Percentiles rank a stretch among this genome's conserved stretches.
phyloP scores from a whole-genome alignment of 352 stramenopile species.

The Bremia lactucae region DNA sequence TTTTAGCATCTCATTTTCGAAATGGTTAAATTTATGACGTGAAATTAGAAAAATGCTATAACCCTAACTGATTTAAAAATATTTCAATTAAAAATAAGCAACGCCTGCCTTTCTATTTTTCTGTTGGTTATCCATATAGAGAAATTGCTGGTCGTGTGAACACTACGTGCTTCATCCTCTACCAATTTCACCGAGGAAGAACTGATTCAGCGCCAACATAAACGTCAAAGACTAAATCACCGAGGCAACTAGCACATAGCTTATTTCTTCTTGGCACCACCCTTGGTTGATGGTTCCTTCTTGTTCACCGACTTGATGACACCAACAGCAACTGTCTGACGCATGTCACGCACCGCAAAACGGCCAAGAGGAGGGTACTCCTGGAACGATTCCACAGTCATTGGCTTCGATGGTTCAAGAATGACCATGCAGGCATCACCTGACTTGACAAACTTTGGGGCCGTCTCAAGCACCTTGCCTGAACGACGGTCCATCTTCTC shows the following conservation, averaged over 20 bases:
- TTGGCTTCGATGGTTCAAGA: conserved; percentile 87
- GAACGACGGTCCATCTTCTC: conserved; percentile 95
- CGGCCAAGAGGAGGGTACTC: conserved; percentile 93
- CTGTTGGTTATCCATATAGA: conserved; percentile 32
- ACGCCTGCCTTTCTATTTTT: conserved; percentile 36
- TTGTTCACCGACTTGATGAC: conserved; percentile 93
- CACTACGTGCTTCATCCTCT: conserved; percentile 16
- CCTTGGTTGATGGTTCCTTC: conserved; percentile 44
- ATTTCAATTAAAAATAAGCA: too few species aligned
- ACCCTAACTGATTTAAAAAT: too few species aligned
- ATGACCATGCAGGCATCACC: conserved; percentile 95
- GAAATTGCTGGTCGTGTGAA: conserved; percentile 18
- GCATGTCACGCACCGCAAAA: conserved; percentile 96
- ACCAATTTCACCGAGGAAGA: conserved; percentile 19
- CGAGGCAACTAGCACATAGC: conserved; percentile 9
- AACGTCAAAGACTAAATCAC: conserved; percentile 10
- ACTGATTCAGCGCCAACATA: conserved; percentile 9
- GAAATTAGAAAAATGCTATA: too few species aligned
- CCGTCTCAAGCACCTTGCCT: conserved; percentile 90
- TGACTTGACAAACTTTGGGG: conserved; percentile 91
- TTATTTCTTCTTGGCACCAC: conserved; percentile 36
- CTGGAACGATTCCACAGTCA: conserved; percentile 94
- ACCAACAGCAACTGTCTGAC: conserved; percentile 93
- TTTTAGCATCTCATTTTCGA: too few species aligned
- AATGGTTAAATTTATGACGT: too few species aligned